Evolutionary conservation across 495 filamentous ascomycete genomes (phyloP), one percentile per base, ranked within the genome.

Genomic region (Talaromyces borbonicus): DNA sequence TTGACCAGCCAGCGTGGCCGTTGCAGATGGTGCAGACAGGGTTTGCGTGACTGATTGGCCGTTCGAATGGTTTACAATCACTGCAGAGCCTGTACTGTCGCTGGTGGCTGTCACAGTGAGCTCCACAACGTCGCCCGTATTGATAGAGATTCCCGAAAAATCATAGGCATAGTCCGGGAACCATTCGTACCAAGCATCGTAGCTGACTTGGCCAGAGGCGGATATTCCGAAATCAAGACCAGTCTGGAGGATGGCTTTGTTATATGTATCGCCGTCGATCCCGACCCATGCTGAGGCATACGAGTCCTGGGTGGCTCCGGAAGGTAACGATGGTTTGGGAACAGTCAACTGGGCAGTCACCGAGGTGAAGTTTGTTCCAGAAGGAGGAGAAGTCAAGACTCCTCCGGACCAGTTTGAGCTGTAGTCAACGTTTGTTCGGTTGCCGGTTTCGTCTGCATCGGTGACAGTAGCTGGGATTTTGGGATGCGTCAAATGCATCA

Each of bases 141-240:
- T 54, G 46, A 83, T 57, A 5, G 52, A 9, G 39, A 83, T 58
- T 47, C 67, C 62, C 12, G 53, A 57, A 56, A 84, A 81, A 56
- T 75, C 70, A 48, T 72, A 68, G 22, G 77, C 72, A 50, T 71
- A 66, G 42, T 74, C 64, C 1, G 78, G 78, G 54, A 69, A 81
- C 79, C 78, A 83, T 53, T 83, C 79, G 51, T 78, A 82, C 79
- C 80, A 84, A 19, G 76, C 71, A 41, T 76, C 71, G 49, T 68
- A 81, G 15, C 49, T 51, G 1, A 62, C 60, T 2, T 59, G 20
- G 5, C 61, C 62, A 30, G 58, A 51, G 11, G 62, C 52, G 16
- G 39, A 32, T 19, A 74, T 57, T 37, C 70, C 75, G 50, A 77
- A 75, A 50, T 83, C 79, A 8, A 81, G 60, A 8, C 81, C 81